Conservation (phyloP, 1,284 basidiomycete species). For the Ceratobasidium sp. region DNA sequence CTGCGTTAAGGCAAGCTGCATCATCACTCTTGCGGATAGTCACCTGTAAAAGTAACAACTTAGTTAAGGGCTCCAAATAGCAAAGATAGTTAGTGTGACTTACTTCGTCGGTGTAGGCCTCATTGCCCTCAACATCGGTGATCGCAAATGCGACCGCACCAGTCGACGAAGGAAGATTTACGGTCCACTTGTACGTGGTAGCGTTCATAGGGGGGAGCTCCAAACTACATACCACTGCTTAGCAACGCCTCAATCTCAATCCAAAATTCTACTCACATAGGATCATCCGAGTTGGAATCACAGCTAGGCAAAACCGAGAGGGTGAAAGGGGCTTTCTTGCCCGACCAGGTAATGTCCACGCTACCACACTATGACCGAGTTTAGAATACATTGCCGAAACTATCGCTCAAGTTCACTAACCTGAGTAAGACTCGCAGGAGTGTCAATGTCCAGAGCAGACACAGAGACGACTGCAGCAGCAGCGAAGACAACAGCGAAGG, state of each 20-base stretch:
- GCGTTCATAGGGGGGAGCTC: conserved; percentile 30
- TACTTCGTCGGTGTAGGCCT: conserved; percentile 42
- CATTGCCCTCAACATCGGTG: conserved; percentile 27
- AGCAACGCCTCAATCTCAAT: neutral
- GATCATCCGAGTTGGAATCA: conserved; percentile 12
- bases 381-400: neutral
- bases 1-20: conserved; percentile 27
- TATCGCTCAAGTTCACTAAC: conserved; percentile 4
- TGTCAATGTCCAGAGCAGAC: conserved; percentile 25
- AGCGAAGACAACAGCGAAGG: conserved; percentile 27
- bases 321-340: conserved; percentile 35
- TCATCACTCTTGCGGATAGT: conserved; percentile 24
- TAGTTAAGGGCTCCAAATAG: too few species aligned
- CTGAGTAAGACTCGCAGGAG: conserved; percentile 37
- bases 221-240: conserved; percentile 5
- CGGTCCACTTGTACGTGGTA: conserved; percentile 38
- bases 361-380: conserved; percentile 17
- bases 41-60: conserved; percentile 11
- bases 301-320: conserved; percentile 38
- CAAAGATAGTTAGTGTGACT: neutral
- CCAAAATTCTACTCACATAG: conserved; percentile 24
- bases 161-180: conserved; percentile 29
- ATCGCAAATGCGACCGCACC: conserved; percentile 39
- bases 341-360: conserved; percentile 30
- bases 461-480: conserved; percentile 29